Evolutionary conservation across 306 rosid genomes (phyloP).

Genomic region (Erythrophleum fordii): DNA sequence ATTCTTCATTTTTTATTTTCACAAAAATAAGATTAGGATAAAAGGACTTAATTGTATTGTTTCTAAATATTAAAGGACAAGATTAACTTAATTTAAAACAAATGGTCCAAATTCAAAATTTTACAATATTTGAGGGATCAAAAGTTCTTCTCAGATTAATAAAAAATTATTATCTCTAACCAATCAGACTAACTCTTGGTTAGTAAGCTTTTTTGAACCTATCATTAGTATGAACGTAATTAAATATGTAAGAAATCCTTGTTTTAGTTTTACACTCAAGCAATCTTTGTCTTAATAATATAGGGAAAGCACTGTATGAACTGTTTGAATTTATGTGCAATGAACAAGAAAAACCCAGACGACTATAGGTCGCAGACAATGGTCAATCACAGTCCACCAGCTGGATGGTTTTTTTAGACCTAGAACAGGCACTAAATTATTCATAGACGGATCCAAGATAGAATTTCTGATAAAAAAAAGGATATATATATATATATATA

Average conservation of each 20-base stretch:
- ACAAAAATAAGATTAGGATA: too few species aligned
- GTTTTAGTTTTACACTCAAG: neutral
- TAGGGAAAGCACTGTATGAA: conserved; percentile 27
- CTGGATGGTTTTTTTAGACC: conserved; percentile 31
- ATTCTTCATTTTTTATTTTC: too few species aligned
- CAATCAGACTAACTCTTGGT: neutral
- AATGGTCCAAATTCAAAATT: neutral
- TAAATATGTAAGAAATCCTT: conserved; percentile 5
- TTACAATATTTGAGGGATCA: neutral
- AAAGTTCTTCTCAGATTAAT: neutral
- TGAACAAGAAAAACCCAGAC: conserved; percentile 14
- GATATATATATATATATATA: too few species aligned
- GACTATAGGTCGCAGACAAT: conserved; percentile 36
- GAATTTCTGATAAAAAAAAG: neutral
- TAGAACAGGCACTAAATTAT: neutral
- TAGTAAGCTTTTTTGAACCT: neutral
- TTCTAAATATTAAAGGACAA: neutral
- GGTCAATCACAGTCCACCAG: conserved; percentile 54
- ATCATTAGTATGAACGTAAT: conserved; percentile 25
- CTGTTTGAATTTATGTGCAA: conserved; percentile 20
- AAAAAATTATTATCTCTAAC: neutral
- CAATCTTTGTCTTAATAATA: neutral
- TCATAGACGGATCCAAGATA: neutral
- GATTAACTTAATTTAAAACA: neutral
- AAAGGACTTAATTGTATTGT: neutral